Evolutionary conservation across 805 yeast species (phyloP).

Genomic region (Priceomyces melissophilus): DNA sequence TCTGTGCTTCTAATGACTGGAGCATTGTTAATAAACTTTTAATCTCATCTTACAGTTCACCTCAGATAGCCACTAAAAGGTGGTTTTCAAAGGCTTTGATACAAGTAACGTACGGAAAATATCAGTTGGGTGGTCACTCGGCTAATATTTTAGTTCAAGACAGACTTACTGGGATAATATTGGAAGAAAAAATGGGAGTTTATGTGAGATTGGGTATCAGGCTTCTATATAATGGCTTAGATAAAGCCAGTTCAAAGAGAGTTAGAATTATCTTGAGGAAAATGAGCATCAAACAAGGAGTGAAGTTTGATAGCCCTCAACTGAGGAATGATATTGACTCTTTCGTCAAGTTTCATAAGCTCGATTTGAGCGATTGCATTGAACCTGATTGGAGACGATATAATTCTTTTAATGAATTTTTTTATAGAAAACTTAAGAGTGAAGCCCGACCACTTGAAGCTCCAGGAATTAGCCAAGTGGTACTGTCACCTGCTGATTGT

Average conservation of each 20-base stretch:
- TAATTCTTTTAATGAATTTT: slow-evolving; percentile 82
- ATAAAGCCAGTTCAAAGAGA: slow-evolving; percentile 54
- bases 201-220: slow-evolving; percentile 87
- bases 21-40: slow-evolving; percentile 60
- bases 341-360: slow-evolving; percentile 77
- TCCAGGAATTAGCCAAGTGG: slow-evolving; percentile 43
- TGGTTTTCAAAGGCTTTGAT: slow-evolving; percentile 86
- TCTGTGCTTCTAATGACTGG: slow-evolving; percentile 80
- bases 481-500: slow-evolving; percentile 83
- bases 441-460: slow-evolving; percentile 72
- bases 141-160: slow-evolving; percentile 96
- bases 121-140: slow-evolving; percentile 77
- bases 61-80: slow-evolving; percentile 76
- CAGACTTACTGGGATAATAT: slow-evolving; percentile 78
- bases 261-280: slow-evolving; percentile 59
- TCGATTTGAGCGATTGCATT: slow-evolving; percentile 69
- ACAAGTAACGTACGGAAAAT: slow-evolving; percentile 84
- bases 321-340: slow-evolving; percentile 69
- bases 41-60: slow-evolving; percentile 69
- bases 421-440: slow-evolving; percentile 72
- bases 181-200: slow-evolving; percentile 90
- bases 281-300: slow-evolving; percentile 77
- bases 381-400: slow-evolving; percentile 46
- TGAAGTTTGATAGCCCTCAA: slow-evolving; percentile 68
- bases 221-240: slow-evolving; percentile 72